These are phyloP conservation scores for Amanita rimosa DNA, from an alignment of 768 basidiomycete genomes.

Conservation along the genomic window DNA sequence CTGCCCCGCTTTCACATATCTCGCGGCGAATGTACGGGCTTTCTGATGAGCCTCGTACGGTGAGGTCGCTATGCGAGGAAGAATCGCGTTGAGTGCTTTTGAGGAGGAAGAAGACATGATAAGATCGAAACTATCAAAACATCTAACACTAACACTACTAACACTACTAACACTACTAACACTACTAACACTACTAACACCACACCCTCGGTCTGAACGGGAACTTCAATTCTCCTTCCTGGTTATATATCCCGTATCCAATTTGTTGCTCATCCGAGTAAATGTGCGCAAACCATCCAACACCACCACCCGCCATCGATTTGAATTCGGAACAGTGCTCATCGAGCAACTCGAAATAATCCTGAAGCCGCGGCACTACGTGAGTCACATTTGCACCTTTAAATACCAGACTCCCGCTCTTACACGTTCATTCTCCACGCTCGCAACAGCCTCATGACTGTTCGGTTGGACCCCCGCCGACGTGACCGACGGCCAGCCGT, in stretches of 20 bases:
- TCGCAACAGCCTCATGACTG: conserved; percentile 46
- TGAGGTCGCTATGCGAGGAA: conserved; percentile 57
- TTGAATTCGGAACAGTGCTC: conserved; percentile 55
- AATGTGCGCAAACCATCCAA: conserved; percentile 79
- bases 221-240: conserved; percentile 43
- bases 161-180: no score
- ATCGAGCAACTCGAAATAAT: conserved; percentile 56
- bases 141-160: conserved; percentile 30
- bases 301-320: conserved; percentile 41
- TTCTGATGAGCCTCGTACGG: conserved; percentile 97
- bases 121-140: background rate
- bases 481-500: conserved; percentile 67
- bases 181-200: no score
- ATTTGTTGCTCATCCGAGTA: conserved; percentile 57
- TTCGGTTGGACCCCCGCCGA: conserved; percentile 55
- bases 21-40: conserved; percentile 87
- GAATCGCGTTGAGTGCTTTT: conserved; percentile 63
- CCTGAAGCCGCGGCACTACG: conserved; percentile 19
- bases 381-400: background rate
- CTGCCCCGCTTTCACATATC: conserved; percentile 73
- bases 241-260: conserved; percentile 60
- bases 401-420: conserved; percentile 9
- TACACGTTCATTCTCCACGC: conserved; percentile 52
- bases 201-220: conserved; percentile 50
- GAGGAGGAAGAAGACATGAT: conserved; percentile 29